Evolutionary conservation across 2,329 filamentous ascomycete genomes (phyloP).

Genomic region (Trichophyton simii): DNA sequence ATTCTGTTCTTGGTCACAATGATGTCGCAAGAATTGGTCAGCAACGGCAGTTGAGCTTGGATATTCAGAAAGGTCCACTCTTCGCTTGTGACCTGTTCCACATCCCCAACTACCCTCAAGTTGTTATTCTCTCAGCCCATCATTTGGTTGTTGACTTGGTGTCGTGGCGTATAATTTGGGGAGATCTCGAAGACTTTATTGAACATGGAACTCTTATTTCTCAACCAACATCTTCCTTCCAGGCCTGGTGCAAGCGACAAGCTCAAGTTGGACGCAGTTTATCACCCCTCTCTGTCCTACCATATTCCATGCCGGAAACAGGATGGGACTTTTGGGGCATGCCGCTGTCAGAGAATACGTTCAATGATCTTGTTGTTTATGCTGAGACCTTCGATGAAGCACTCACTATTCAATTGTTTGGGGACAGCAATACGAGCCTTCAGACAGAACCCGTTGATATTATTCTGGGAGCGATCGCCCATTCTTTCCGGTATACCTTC

Average conservation of each 20-base stretch:
- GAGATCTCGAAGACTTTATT: constrained; percentile 28
- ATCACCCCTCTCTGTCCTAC: constrained; percentile 17
- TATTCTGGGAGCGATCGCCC: constrained; percentile 26
- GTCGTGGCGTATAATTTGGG: constrained; percentile 29
- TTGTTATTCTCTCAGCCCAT: constrained; percentile 27
- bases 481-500: constrained; percentile 36
- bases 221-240: background rate
- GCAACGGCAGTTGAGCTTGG: constrained; percentile 26
- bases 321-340: constrained; percentile 28
- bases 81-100: constrained; percentile 33
- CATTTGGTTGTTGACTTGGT: constrained; percentile 31
- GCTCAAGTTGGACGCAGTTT: background rate
- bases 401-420: constrained; percentile 21
- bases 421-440: constrained; percentile 23
- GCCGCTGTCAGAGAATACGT: constrained; percentile 19
- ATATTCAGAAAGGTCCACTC: constrained; percentile 26
- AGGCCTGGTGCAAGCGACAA: background rate
- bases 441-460: constrained; percentile 28
- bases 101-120: constrained; percentile 19
- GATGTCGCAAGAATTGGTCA: constrained; percentile 12
- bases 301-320: constrained; percentile 12
- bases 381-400: constrained; percentile 22
- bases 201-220: background rate
- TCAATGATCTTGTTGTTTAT: constrained; percentile 23
- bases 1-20: constrained; percentile 16